Evolutionary conservation across 306 rosid species (phyloP).

Genomic region (Cucurbita moschata): DNA sequence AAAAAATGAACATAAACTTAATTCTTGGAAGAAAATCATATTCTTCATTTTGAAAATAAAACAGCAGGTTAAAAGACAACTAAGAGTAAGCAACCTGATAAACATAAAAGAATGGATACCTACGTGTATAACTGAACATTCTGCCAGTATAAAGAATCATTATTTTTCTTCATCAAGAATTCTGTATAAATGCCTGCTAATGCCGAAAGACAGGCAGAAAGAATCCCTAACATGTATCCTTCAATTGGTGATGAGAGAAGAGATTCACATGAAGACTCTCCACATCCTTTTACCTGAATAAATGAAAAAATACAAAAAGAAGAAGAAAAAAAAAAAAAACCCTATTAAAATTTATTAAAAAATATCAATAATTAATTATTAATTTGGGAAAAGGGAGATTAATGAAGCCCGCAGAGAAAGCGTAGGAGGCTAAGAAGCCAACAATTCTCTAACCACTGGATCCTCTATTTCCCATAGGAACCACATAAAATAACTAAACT

Average conservation of each 20-base stretch:
- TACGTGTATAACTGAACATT: conserved; percentile 89
- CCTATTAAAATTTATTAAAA: neutral
- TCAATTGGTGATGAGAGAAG: conserved; percentile 77
- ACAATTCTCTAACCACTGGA: neutral
- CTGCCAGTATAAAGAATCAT: conserved; percentile 93
- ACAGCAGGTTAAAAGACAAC: neutral
- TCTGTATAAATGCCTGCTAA: conserved; percentile 92
- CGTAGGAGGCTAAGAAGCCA: neutral
- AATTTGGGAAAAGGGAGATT: neutral
- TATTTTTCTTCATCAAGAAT: conserved; percentile 93
- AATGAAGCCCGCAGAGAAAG: neutral
- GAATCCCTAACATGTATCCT: conserved; percentile 71
- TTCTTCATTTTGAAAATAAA: neutral
- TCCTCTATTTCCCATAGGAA: neutral
- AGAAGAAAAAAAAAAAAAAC: neutral
- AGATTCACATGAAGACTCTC: conserved; percentile 76
- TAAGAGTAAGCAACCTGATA: neutral
- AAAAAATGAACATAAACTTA: neutral
- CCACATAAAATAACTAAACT: neutral
- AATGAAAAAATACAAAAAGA: neutral
- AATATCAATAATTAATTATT: neutral
- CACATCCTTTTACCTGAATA: conserved; percentile 67
- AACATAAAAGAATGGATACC: conserved; percentile 27
- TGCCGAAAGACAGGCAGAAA: conserved; percentile 95
- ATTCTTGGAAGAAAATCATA: neutral